Base-by-base conservation (phyloP, 441 rosid genomes). In the Euphorbia celastroides region DNA sequence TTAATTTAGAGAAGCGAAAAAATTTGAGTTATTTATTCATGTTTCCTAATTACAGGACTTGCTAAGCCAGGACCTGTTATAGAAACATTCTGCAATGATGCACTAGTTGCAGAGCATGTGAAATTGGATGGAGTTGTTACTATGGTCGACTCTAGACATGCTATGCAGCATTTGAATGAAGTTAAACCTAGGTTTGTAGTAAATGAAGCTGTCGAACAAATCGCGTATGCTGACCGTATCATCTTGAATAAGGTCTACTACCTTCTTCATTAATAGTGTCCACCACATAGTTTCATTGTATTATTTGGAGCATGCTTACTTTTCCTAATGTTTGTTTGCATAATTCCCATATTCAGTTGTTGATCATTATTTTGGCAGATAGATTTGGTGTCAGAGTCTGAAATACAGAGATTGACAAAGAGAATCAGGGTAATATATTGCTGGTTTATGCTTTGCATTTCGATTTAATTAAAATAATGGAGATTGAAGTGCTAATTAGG, bases 111-210 rank as follows among this genome's bases (percentile, higher is more conserved):
- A 78, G 86, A 78, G 75, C 91, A 88, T 75, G 99, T 94, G 17
- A 94, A 94, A 79, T 76, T 94, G 76, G 99, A 92, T 54, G 97
- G 97, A n/a, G 97, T 94, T 69, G 93, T 94, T 55, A 94, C 99
- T 31, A 78, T 94, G 57, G 99, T 92, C 64, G 99, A 94, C 80
- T 94, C 99, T 55, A 94, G 92, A 74, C 97, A 94, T 81, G 97
- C 83, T 74, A 64, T 58, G 65, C 80, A 88, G 68, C 99, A 88
- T 77, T 79, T 91, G 60, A 89, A 91, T 62, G 97, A 94, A 63
- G 91, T 86, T 59, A 94, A 94, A 72, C 96, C 97, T 38, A 66
- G 87, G 69, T 96, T 97, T 74, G 87, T 89, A 19, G 97, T 94
- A 64, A 91, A 94, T 72, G 99, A 94, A 86, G 97, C 99, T 42